These are phyloP conservation scores for Mallotus japonicus DNA, from an alignment of 441 rosid genomes.

Conservation along the genomic window DNA sequence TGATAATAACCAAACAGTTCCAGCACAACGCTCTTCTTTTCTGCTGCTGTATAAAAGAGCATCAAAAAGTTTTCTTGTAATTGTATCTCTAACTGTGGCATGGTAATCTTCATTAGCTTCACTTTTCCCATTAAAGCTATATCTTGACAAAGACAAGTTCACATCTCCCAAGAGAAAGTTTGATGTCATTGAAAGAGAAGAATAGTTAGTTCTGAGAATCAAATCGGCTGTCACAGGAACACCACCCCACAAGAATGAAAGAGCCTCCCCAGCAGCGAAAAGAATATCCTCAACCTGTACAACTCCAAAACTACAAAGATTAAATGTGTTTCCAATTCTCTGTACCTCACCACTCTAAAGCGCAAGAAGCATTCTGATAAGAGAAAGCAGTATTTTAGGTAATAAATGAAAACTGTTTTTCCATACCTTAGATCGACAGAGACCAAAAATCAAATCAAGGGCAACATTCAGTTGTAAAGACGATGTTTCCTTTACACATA, in stretches of 20 bases:
- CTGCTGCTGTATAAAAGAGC: slow-evolving; percentile 82
- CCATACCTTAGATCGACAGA: slow-evolving; percentile 85
- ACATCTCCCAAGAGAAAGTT: slow-evolving; percentile 86
- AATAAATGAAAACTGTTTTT: slow-evolving; percentile 3
- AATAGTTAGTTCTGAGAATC: slow-evolving; percentile 86
- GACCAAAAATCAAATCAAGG: slow-evolving; percentile 79
- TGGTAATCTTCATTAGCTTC: slow-evolving; percentile 52
- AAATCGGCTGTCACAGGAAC: slow-evolving; percentile 87
- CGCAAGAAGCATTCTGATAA: slow-evolving; percentile 7
- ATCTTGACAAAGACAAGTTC: slow-evolving; percentile 47
- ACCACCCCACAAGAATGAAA: slow-evolving; percentile 93
- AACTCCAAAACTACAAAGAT: slow-evolving; percentile 25
- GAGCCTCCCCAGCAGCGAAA: slow-evolving; percentile 97
- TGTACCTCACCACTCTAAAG: not conserved
- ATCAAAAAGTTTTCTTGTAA: slow-evolving; percentile 79
- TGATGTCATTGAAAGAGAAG: slow-evolving; percentile 84
- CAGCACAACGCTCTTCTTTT: slow-evolving; percentile 98
- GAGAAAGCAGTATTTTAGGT: slow-evolving; percentile 4
- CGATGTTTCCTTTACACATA: slow-evolving; percentile 74
- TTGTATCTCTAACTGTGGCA: slow-evolving; percentile 56
- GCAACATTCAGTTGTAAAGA: slow-evolving; percentile 59
- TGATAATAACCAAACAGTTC: slow-evolving; percentile 93
- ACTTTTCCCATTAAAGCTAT: slow-evolving; percentile 39
- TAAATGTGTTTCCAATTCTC: slow-evolving; percentile 21
- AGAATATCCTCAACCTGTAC: slow-evolving; percentile 91